Conservation (phyloP, 2,329 filamentous ascomycete genomes). For the Ascochyta lentis region DNA sequence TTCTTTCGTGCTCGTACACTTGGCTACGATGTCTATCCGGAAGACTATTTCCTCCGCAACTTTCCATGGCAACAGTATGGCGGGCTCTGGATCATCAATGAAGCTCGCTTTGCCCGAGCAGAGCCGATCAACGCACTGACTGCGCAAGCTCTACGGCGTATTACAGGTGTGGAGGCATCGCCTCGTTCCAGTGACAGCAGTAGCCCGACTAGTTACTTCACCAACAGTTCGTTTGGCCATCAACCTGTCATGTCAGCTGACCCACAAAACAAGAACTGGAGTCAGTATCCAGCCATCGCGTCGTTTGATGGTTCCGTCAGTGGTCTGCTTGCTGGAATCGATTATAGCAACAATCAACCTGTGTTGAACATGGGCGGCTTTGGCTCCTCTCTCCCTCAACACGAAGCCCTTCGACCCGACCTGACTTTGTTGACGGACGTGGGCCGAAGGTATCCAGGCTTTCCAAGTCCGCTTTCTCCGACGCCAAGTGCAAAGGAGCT, state of each 20-base stretch:
- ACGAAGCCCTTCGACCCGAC: constrained; percentile 13
- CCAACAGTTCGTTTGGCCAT: constrained; percentile 21
- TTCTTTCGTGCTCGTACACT: constrained; percentile 48
- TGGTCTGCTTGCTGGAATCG: not conserved
- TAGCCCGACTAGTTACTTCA: constrained; percentile 27
- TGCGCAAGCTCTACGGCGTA: constrained; percentile 38
- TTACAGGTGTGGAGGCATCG: constrained; percentile 38
- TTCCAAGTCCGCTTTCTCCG: constrained; percentile 41
- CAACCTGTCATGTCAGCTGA: constrained; percentile 2
- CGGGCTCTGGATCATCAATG: constrained; percentile 46
- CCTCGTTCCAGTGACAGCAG: constrained; percentile 16
- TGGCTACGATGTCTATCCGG: constrained; percentile 49
- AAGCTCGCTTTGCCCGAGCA: constrained; percentile 47
- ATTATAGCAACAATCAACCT: not conserved
- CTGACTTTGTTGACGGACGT: constrained; percentile 39
- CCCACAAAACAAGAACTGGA: not conserved
- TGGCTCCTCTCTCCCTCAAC: constrained; percentile 8
- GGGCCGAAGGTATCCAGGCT: constrained; percentile 41
- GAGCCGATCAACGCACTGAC: constrained; percentile 30
- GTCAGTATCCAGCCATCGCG: not conserved
- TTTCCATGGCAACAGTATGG: constrained; percentile 51
- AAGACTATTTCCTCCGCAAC: constrained; percentile 46
- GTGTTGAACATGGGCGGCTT: constrained; percentile 30
- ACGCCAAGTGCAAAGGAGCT: constrained; percentile 34
- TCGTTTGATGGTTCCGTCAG: constrained; percentile 1